Evolutionary conservation across 805 yeast genomes (phyloP).

Genomic region (Yarrowia bubula): DNA sequence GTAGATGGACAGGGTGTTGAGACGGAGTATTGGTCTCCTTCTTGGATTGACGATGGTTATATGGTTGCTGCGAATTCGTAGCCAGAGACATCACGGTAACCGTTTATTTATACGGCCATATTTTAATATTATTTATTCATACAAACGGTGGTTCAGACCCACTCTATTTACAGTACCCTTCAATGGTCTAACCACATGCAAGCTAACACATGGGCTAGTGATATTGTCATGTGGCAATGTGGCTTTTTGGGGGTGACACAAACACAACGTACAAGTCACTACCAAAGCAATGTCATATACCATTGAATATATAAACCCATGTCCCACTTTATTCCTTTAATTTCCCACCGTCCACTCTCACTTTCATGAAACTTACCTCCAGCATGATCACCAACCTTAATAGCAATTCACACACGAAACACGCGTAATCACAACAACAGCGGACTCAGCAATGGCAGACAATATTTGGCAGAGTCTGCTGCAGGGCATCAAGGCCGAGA

Average conservation of each 20-base stretch:
- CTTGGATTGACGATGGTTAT: slow-evolving; percentile 38
- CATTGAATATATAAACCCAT: too few species aligned
- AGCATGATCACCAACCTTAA: slow-evolving; percentile 22
- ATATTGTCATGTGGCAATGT: too few species aligned
- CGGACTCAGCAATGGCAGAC: slow-evolving; percentile 16
- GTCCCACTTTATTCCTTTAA: too few species aligned
- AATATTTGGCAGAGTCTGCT: slow-evolving; percentile 24
- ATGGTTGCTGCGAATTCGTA: slow-evolving; percentile 34
- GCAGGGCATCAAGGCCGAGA: slow-evolving; percentile 21
- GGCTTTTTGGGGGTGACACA: too few species aligned
- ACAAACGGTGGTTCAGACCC: neutral
- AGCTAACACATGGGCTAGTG: too few species aligned
- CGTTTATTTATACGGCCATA: neutral
- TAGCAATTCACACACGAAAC: slow-evolving; percentile 19
- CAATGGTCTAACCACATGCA: too few species aligned
- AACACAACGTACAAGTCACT: too few species aligned
- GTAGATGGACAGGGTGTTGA: slow-evolving; percentile 51
- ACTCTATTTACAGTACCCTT: too few species aligned
- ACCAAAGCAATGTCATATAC: too few species aligned
- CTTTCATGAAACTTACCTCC: neutral
- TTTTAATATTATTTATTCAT: slow-evolving; percentile 14
- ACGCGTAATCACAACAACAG: slow-evolving; percentile 21
- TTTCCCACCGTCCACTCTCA: too few species aligned
- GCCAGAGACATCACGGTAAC: neutral
- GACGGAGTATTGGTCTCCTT: slow-evolving; percentile 42